These are phyloP conservation scores for Rubia balearica DNA, from an alignment of 305 asterid genomes.

Conservation along the genomic window DNA sequence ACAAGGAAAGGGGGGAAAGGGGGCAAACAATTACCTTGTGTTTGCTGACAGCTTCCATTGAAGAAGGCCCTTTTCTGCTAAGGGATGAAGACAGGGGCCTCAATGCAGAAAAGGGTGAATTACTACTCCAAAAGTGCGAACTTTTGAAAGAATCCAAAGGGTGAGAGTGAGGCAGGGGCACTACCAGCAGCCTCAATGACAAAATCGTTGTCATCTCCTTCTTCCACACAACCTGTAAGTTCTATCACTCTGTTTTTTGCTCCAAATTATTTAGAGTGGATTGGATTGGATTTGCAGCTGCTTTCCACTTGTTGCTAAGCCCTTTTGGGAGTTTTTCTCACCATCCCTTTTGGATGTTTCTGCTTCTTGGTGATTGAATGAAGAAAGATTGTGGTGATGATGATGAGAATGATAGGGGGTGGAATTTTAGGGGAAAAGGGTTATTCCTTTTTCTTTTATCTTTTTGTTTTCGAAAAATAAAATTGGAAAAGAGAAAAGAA, in stretches of 20 bases:
- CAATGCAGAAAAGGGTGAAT: conserved; percentile 9
- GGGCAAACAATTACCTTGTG: conserved; percentile 1
- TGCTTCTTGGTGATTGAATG: neutral
- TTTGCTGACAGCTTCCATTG: neutral
- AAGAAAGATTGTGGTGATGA: conserved; percentile 5
- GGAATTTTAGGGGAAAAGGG: conserved; percentile 11
- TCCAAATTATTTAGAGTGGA: neutral
- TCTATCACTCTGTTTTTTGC: neutral
- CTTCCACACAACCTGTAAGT: neutral
- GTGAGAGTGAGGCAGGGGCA: neutral
- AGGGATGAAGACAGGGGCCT: neutral
- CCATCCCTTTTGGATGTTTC: conserved; percentile 1
- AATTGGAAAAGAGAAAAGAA: neutral
- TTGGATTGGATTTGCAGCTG: neutral
- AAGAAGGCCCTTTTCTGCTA: conserved; percentile 7
- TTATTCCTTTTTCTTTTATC: neutral
- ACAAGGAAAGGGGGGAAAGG: neutral
- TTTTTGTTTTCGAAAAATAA: neutral
- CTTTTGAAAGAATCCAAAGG: conserved; percentile 5
- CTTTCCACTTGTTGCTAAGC: neutral
- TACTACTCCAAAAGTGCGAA: neutral
- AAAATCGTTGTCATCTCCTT: conserved; percentile 6
- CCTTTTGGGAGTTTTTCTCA: conserved; percentile 3
- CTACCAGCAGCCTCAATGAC: conserved; percentile 6
- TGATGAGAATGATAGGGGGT: conserved; percentile 8